phyloP scores from a whole-genome alignment of 495 filamentous ascomycete species.

The Aspergillus diversus region DNA sequence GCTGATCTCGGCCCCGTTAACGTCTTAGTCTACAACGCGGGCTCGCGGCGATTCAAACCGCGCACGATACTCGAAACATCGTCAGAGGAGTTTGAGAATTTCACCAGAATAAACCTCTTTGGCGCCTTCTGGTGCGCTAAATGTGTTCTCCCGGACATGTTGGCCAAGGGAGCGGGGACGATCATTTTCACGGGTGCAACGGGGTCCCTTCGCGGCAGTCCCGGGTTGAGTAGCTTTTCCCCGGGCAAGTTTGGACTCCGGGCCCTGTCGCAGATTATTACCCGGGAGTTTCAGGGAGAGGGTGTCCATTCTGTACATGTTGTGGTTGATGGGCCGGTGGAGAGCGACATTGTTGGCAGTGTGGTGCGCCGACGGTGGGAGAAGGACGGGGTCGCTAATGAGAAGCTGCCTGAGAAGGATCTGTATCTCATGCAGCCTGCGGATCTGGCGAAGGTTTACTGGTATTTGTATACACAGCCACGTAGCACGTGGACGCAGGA shows the following conservation, averaged over 20 bases:
- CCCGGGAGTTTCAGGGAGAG: slow-evolving; percentile 32
- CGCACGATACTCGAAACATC: slow-evolving; percentile 32
- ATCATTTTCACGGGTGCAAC: slow-evolving; percentile 38
- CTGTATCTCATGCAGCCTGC: slow-evolving; percentile 34
- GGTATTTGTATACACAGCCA: slow-evolving; percentile 27
- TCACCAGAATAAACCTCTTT: slow-evolving; percentile 36
- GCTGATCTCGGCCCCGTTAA: slow-evolving; percentile 29
- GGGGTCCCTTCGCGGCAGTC: slow-evolving; percentile 30
- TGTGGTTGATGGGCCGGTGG: slow-evolving; percentile 39
- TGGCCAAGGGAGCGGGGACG: slow-evolving; percentile 27
- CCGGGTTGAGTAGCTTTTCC: slow-evolving; percentile 32
- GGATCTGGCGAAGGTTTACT: slow-evolving; percentile 29
- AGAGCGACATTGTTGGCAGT: slow-evolving; percentile 48
- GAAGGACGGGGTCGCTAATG: slow-evolving; percentile 28
- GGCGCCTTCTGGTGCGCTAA: slow-evolving; percentile 35
- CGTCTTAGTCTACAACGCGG: slow-evolving; percentile 37
- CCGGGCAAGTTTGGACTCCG: slow-evolving; percentile 37
- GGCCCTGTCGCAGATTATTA: slow-evolving; percentile 33
- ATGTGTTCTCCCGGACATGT: slow-evolving; percentile 36
- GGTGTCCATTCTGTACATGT: slow-evolving; percentile 36
- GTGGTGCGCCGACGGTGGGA: slow-evolving; percentile 41
- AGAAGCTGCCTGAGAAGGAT: slow-evolving; percentile 31
- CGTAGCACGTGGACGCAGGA: slow-evolving; percentile 31
- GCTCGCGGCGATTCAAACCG: slow-evolving; percentile 30
- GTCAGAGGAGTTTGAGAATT: slow-evolving; percentile 33